Conservation (phyloP, 106 monocot genomes). For the Triglochin maritima region DNA sequence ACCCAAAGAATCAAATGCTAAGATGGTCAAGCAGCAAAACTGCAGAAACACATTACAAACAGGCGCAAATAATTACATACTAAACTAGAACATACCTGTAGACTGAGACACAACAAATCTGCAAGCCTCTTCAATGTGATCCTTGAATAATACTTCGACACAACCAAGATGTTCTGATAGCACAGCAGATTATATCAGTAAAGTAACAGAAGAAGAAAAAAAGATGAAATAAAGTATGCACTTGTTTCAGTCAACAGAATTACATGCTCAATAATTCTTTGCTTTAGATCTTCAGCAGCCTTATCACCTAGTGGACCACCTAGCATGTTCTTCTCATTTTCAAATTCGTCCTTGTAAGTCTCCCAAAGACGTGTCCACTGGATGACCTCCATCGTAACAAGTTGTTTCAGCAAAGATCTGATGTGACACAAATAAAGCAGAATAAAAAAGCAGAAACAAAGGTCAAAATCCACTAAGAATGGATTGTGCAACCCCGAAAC, state of each 20-base stretch:
- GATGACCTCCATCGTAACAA: slow-evolving; percentile 98
- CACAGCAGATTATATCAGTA: slow-evolving; percentile 1
- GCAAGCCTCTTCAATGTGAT: slow-evolving; percentile 88
- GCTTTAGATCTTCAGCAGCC: slow-evolving; percentile 71
- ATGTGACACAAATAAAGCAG: background rate
- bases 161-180: slow-evolving; percentile 93
- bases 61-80: no score
- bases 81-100: slow-evolving; percentile 44
- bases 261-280: slow-evolving; percentile 98
- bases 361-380: slow-evolving; percentile 93
- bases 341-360: slow-evolving; percentile 71
- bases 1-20: no score
- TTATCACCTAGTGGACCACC: slow-evolving; percentile 72
- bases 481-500: no score
- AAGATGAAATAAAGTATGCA: background rate
- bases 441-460: background rate
- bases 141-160: slow-evolving; percentile 95
- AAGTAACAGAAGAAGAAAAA: slow-evolving; percentile 3
- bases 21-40: no score
- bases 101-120: slow-evolving; percentile 75
- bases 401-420: slow-evolving; percentile 73
- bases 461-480: background rate
- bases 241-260: background rate
- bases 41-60: no score
- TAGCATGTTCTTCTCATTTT: slow-evolving; percentile 72